Conservation (phyloP, 139 green algal genomes). For the Micromonas commoda region DNA sequence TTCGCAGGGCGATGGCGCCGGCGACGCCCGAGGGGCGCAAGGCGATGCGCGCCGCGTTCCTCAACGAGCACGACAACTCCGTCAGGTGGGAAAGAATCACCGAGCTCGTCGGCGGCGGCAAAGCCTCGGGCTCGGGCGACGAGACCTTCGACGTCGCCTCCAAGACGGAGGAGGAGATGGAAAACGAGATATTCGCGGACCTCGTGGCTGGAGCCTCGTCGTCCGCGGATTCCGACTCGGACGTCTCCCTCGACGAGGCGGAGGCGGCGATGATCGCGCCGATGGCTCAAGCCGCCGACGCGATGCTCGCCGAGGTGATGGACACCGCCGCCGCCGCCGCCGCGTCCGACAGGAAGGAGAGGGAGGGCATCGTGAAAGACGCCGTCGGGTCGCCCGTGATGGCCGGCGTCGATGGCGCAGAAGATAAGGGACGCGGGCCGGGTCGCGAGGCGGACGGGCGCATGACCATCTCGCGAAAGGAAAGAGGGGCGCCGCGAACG, state of each 20-base stretch:
- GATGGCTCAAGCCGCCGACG: background rate
- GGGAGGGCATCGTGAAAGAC: background rate
- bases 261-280: background rate
- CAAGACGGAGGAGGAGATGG: no score
- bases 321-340: background rate
- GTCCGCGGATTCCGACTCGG: background rate
- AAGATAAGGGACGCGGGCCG: no score
- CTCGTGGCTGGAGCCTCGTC: no score
- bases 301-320: background rate
- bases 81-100: constrained; percentile 28
- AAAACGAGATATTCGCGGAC: no score
- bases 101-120: constrained; percentile 7
- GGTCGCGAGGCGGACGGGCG: no score
- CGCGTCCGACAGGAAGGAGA: no score
- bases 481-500: no score
- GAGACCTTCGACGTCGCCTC: no score
- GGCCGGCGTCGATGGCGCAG: background rate
- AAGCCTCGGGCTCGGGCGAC: no score
- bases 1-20: constrained; percentile 33
- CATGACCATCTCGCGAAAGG: no score
- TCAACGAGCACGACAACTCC: constrained; percentile 10
- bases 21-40: constrained; percentile 24
- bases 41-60: constrained; percentile 22
- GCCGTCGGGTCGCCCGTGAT: background rate
- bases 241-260: background rate